Base-by-base conservation (phyloP, 1,139 yeast genomes). In the Suhomyces panamericanus region DNA sequence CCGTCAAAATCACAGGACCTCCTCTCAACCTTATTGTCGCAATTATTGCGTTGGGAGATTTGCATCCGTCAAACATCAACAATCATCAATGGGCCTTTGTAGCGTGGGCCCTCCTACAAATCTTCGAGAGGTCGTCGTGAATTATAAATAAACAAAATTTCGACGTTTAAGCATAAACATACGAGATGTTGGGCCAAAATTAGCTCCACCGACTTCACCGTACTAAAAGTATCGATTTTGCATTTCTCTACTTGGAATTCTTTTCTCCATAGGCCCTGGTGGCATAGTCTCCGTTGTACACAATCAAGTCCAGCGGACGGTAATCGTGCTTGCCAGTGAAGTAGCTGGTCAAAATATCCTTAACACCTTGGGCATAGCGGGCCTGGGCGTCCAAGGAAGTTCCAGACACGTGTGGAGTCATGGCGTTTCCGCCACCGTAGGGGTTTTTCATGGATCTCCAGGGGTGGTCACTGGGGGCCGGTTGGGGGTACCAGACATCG, bases 401-500 rank as follows among this genome's bases (percentile, higher is more conserved):
- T 50, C 95, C 95, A 45, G 88, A 81, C 51, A 83, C 79, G 61
- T 87, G 95, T 27, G 93, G 91, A 43, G 89, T 84, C 93, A 87
- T 85, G 49, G 93, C 93, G 59, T 87, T 87, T 54, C 93, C 93
- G 34, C 80, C 85, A 46, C 87, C 87, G 54, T 72, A 78, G 53
- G 76, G 69, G 74, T 83, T 83, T 44, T 69, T 62, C 84, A 85
- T 80, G 26, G 71, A 50, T 72, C 90, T 75, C 95, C 95, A 87
- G 51, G 91, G 90, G 59, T 85, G 90, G 61, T 78, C 77, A 49
- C 69, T 67, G 52, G 89, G 88, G 30, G 95, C 88, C 35, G 95
- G 95, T 68, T 86, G 95, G 27, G 83, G 84, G 70, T 61, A 77
- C 89, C 93, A 85, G 41, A 87, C 95, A 63, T 86, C 95, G 57